phyloP scores from a whole-genome alignment of 2,329 filamentous ascomycete species.

The Dactylellina haptotyla region DNA sequence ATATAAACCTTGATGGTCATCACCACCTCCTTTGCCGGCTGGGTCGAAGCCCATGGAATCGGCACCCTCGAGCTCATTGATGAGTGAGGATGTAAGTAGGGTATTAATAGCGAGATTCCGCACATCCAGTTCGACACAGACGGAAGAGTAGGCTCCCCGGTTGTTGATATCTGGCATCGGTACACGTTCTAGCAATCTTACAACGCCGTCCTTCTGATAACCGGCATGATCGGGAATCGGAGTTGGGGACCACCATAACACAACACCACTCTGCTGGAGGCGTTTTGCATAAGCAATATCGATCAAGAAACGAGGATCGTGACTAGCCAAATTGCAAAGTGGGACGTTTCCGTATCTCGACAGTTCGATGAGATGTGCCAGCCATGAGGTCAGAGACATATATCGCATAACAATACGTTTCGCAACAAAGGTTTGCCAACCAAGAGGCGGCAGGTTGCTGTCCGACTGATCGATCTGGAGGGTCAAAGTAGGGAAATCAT shows the following conservation, averaged over 20 bases:
- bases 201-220: slow-evolving; percentile 90
- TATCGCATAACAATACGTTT: slow-evolving; percentile 89
- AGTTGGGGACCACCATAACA: slow-evolving; percentile 94
- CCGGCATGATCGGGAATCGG: slow-evolving; percentile 93
- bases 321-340: slow-evolving; percentile 91
- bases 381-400: slow-evolving; percentile 90
- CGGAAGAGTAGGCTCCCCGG: slow-evolving; percentile 90
- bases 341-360: slow-evolving; percentile 93
- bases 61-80: slow-evolving; percentile 93
- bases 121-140: slow-evolving; percentile 93
- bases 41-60: slow-evolving; percentile 73
- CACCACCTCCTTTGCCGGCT: slow-evolving; percentile 44
- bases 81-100: slow-evolving; percentile 91
- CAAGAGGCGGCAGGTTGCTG: slow-evolving; percentile 86
- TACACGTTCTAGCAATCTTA: slow-evolving; percentile 82
- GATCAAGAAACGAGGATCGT: slow-evolving; percentile 93
- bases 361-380: slow-evolving; percentile 85
- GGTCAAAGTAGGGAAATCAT: slow-evolving; percentile 83
- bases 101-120: slow-evolving; percentile 98
- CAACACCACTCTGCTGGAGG: slow-evolving; percentile 88
- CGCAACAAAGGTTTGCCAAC: slow-evolving; percentile 90
- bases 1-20: slow-evolving; percentile 45
- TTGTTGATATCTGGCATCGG: slow-evolving; percentile 94
- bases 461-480: slow-evolving; percentile 85
- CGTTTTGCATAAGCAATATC: slow-evolving; percentile 93